Base-by-base conservation (phyloP, 768 basidiomycete species). In the Macrolepiota dolichaula region DNA sequence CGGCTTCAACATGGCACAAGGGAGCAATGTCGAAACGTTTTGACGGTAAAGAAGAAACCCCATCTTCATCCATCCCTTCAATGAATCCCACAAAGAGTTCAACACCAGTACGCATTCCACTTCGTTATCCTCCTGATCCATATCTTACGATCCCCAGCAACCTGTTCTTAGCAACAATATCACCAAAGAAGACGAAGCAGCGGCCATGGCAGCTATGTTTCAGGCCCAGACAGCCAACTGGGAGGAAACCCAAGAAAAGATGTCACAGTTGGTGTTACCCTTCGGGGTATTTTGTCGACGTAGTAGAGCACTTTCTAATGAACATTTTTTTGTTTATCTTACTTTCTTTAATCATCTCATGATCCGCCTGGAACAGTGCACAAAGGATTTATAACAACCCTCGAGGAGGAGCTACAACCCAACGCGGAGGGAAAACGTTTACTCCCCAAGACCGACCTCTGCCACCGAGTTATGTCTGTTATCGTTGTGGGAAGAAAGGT, bases 241-340 rank as follows among this genome's bases (percentile, higher is more conserved):
- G 97, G 91, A 97, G 80, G 92, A 96, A 84, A 90, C 95, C 71
- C 94, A 98, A 79, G 95, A 98, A 83, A 94, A 96, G 84, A 98
- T 99, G 96, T 91, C 95, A 72, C 89, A 94, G 97, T 99, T 81
- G 81, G 96, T 95, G 80, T 85, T 77, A 78, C 80, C 81, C 82
- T 72, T 73, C 68, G 69, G 72, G 77, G 79, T 77, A 74, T 81
- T 77, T 79, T 82, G 76, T 84, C 73, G 76, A 74, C 77, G 83
- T 88, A 87, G 85, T 89, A 88, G 82, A 77, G 66, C 72, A 68
- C 69, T 74, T 66, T 91, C 89, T 90, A 87, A 91, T 90, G 82
- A 83, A 86, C 80, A 75, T 76, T 68, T 68, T 79, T 80, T 68
- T 68, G 79, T 80, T 74, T 68, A 44, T 44, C 42, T 44, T 74